Evolutionary conservation across 2,329 filamentous ascomycete species (phyloP).

Genomic region (Chalaropsis thielavioides): DNA sequence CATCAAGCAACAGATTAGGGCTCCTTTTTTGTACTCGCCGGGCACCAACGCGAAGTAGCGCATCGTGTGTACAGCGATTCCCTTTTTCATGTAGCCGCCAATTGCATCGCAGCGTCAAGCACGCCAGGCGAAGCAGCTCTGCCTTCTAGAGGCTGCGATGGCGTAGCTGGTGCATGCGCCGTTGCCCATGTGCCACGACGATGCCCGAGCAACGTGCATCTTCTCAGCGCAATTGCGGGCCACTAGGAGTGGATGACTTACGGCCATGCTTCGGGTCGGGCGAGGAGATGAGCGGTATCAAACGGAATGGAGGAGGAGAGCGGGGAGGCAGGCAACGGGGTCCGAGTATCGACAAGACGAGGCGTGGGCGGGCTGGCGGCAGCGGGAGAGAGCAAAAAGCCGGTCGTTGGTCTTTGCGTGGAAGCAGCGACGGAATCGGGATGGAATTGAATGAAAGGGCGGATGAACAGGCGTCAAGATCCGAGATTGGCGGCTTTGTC

Average conservation of each 20-base stretch:
- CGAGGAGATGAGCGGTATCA: background rate
- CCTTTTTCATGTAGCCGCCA: background rate
- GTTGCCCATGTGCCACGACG: background rate
- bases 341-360: no score
- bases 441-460: no score
- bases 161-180: background rate
- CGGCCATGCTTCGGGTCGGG: background rate
- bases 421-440: no score
- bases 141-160: background rate
- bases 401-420: no score
- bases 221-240: background rate
- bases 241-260: background rate
- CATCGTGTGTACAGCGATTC: background rate
- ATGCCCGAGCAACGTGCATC: no score
- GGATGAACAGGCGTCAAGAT: no score
- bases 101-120: background rate
- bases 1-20: background rate
- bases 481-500: no score
- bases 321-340: no score
- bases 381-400: background rate
- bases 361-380: background rate
- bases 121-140: background rate
- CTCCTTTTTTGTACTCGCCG: background rate
- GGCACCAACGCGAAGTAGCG: background rate
- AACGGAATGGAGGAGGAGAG: background rate